Evolutionary conservation across 768 basidiomycete species (phyloP).

Genomic region (Antrodiella citrinella): DNA sequence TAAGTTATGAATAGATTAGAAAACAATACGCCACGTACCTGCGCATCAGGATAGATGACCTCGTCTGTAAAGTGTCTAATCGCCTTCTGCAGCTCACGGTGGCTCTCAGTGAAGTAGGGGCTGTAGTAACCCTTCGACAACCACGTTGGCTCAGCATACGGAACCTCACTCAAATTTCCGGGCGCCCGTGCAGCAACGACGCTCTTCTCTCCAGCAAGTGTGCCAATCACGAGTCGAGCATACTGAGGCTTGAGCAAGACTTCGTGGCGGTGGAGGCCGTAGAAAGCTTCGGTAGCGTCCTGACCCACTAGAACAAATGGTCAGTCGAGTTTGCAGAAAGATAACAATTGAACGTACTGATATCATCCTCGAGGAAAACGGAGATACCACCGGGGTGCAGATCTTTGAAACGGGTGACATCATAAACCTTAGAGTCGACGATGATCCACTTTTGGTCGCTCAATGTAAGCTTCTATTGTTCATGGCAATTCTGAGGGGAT

Average conservation of each 20-base stretch:
- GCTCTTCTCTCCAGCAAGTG: constrained; percentile 51
- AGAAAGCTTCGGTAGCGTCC: constrained; percentile 82
- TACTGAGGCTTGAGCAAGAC: constrained; percentile 69
- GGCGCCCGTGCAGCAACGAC: constrained; percentile 23
- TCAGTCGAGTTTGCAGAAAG: too few species aligned
- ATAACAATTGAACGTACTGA: constrained; percentile 43
- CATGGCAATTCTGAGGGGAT: not conserved
- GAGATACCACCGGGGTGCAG: constrained; percentile 74
- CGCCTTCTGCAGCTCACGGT: constrained; percentile 50
- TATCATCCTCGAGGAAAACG: constrained; percentile 58
- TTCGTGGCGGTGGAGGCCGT: constrained; percentile 76
- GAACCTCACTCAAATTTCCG: constrained; percentile 64
- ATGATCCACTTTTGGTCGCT: constrained; percentile 63
- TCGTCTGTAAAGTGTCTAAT: constrained; percentile 63
- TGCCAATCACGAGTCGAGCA: constrained; percentile 60
- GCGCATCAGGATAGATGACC: constrained; percentile 42
- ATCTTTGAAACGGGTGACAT: constrained; percentile 63
- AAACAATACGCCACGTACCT: constrained; percentile 11
- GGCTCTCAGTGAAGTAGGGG: constrained; percentile 76
- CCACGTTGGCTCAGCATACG: constrained; percentile 86
- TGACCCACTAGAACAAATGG: constrained; percentile 43
- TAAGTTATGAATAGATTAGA: constrained; percentile 13
- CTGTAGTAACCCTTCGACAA: constrained; percentile 56
- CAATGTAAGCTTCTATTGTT: not conserved
- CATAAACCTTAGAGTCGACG: constrained; percentile 70